Percentiles rank a stretch among this genome's conserved stretches.
These are phyloP conservation scores for Schizothecium vesticola DNA, from an alignment of 495 filamentous ascomycete species.

Conservation along the genomic window DNA sequence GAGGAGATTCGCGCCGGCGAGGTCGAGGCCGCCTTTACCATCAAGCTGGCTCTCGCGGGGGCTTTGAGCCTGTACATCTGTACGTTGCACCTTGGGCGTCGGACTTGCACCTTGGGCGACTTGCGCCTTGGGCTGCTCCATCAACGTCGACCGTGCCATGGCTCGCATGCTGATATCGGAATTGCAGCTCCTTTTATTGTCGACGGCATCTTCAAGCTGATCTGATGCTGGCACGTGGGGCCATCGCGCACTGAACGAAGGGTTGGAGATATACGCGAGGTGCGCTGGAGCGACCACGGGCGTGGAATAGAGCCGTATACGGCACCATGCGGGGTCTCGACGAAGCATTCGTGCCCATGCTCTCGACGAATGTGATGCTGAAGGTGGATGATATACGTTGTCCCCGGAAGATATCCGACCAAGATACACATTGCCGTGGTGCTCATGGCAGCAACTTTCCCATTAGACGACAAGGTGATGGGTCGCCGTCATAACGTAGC, in stretches of 20 bases:
- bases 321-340: neutral
- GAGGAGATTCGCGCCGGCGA: constrained; percentile 61
- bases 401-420: neutral
- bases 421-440: neutral
- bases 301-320: neutral
- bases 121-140: too few relatives aligned
- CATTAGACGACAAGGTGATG: neutral
- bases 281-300: neutral
- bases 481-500: neutral
- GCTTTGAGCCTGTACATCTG: constrained; percentile 76
- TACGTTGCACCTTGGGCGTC: constrained; percentile 39
- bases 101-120: neutral
- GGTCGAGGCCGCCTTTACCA: constrained; percentile 60
- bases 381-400: neutral
- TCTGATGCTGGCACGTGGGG: constrained; percentile 41
- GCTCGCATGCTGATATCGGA: neutral
- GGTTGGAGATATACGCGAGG: neutral
- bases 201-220: constrained; percentile 68
- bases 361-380: neutral
- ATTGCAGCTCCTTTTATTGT: constrained; percentile 76
- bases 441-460: neutral
- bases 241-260: neutral
- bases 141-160: neutral
- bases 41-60: constrained; percentile 57
- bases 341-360: neutral